A percentile compares a stretch with the other conserved stretches of the same genome.
Conservation (phyloP, 768 basidiomycete genomes). For the Leucocoprinus leucothites region DNA sequence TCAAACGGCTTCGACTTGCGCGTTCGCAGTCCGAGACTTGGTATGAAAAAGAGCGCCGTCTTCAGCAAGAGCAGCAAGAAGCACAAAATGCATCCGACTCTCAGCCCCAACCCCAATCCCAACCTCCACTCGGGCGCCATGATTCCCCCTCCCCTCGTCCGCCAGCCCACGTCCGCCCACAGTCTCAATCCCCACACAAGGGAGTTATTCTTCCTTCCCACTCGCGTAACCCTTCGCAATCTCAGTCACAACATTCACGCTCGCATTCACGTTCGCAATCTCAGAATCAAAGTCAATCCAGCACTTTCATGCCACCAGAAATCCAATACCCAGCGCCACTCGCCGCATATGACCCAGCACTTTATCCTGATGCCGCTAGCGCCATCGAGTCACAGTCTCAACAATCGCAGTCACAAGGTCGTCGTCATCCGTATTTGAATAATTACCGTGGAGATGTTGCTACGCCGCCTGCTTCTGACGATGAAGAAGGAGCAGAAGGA, state of each 20-base stretch:
- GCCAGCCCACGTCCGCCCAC: too few species aligned
- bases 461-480: background rate
- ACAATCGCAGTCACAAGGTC: conserved; percentile 2
- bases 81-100: background rate
- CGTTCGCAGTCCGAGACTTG: conserved; percentile 10
- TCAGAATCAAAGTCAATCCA: background rate
- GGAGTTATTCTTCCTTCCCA: background rate
- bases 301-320: conserved; percentile 15
- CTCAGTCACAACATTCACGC: background rate
- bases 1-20: conserved; percentile 9
- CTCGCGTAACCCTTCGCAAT: background rate
- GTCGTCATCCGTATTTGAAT: background rate
- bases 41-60: conserved; percentile 1
- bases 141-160: too few species aligned
- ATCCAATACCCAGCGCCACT: conserved; percentile 37
- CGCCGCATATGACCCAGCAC: conserved; percentile 29
- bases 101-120: too few species aligned
- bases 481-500: too few species aligned
- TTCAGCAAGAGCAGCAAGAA: background rate
- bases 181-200: background rate
- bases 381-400: conserved; percentile 23
- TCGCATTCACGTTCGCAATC: background rate
- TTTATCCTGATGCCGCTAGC: conserved; percentile 34
- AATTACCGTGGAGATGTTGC: conserved; percentile 8
- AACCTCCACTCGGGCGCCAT: too few species aligned